Conservation (phyloP, 1,284 basidiomycete genomes). For the Volvariella volvacea region DNA sequence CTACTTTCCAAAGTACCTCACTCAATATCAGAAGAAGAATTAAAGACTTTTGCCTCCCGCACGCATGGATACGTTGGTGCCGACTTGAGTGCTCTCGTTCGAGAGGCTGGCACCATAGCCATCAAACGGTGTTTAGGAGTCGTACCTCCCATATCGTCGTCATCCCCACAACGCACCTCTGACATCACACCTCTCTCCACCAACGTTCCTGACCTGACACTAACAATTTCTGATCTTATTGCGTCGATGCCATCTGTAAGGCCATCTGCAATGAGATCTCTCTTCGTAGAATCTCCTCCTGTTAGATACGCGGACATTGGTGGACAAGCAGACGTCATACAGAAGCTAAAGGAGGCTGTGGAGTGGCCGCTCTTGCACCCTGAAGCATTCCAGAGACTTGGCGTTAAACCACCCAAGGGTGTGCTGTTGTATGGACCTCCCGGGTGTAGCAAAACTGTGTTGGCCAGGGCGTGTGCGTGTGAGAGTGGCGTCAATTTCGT, state of each 20-base stretch:
- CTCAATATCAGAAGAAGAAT: slow-evolving; percentile 50
- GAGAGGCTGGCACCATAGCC: slow-evolving; percentile 88
- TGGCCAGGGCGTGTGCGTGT: slow-evolving; percentile 89
- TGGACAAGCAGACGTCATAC: slow-evolving; percentile 75
- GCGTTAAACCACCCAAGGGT: slow-evolving; percentile 85
- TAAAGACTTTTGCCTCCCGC: slow-evolving; percentile 63
- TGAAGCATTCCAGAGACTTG: slow-evolving; percentile 81
- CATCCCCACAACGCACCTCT: slow-evolving; percentile 12
- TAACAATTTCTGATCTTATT: slow-evolving; percentile 64
- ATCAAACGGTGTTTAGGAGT: slow-evolving; percentile 74
- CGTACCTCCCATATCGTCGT: not conserved
- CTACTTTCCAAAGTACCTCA: slow-evolving; percentile 81
- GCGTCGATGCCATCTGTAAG: slow-evolving; percentile 74
- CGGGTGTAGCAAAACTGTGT: slow-evolving; percentile 94
- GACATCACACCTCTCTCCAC: not conserved
- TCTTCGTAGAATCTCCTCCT: slow-evolving; percentile 83
- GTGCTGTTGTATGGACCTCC: slow-evolving; percentile 95
- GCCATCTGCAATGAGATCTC: slow-evolving; percentile 91
- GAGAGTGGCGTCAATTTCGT: slow-evolving; percentile 97
- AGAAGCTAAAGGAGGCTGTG: slow-evolving; percentile 80
- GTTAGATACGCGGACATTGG: slow-evolving; percentile 88
- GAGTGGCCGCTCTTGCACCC: slow-evolving; percentile 93
- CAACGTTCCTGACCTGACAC: slow-evolving; percentile 25
- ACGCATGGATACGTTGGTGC: slow-evolving; percentile 98
- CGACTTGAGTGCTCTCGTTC: slow-evolving; percentile 86